Evolutionary conservation across 345 rosid genomes (phyloP).

Genomic region (Camelina hispida): DNA sequence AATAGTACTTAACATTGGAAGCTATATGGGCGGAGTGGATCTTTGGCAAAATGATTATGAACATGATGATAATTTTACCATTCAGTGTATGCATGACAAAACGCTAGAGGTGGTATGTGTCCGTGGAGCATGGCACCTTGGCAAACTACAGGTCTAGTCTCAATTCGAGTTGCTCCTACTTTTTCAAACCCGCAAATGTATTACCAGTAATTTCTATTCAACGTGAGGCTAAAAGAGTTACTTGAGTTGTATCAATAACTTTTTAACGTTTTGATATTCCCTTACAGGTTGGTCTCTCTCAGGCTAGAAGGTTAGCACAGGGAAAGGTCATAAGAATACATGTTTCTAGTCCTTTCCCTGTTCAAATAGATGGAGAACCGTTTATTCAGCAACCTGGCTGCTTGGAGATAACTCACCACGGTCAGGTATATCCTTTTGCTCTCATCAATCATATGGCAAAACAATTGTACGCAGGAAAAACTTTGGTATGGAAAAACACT

Average conservation of each 20-base stretch:
- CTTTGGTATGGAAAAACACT: not conserved
- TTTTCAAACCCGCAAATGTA: not conserved
- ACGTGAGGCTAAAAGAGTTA: not conserved
- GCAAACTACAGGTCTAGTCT: slow-evolving; percentile 72
- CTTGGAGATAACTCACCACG: slow-evolving; percentile 68
- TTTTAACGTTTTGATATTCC: not conserved
- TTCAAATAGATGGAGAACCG: slow-evolving; percentile 78
- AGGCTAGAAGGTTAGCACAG: slow-evolving; percentile 73
- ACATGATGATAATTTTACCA: slow-evolving; percentile 66
- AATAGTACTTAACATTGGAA: slow-evolving; percentile 80
- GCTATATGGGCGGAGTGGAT: slow-evolving; percentile 95
- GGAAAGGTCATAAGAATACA: slow-evolving; percentile 64
- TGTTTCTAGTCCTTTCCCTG: slow-evolving; percentile 64
- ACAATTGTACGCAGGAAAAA: not conserved
- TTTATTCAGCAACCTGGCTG: slow-evolving; percentile 72
- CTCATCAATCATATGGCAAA: not conserved
- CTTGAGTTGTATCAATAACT: too few species aligned
- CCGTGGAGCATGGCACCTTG: slow-evolving; percentile 91
- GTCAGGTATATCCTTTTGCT: slow-evolving; percentile 52
- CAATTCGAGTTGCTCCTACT: not conserved
- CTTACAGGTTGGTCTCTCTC: slow-evolving; percentile 66
- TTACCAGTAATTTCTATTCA: not conserved
- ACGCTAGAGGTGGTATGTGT: slow-evolving; percentile 77
- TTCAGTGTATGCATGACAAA: slow-evolving; percentile 80
- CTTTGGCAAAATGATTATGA: slow-evolving; percentile 88